Evolutionary conservation across 1,139 yeast species (phyloP).

Genomic region (Hemisphaericaspora subhashii): DNA sequence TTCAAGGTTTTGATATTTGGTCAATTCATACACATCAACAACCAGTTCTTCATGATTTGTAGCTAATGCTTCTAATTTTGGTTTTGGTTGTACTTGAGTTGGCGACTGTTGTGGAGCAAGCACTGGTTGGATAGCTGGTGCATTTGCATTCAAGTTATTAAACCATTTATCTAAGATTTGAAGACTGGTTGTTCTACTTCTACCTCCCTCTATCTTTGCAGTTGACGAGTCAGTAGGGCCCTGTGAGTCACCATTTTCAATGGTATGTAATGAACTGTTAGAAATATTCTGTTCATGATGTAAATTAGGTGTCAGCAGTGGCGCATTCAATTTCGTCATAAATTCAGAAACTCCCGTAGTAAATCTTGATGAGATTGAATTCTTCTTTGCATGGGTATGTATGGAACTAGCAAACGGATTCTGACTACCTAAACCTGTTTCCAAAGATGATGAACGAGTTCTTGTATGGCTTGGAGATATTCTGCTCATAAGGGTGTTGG

Average conservation of each 20-base stretch:
- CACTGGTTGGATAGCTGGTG: background rate
- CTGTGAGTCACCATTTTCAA: constrained; percentile 25
- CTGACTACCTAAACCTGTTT: constrained; percentile 11
- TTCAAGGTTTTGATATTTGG: constrained; percentile 33
- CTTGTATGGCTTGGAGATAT: constrained; percentile 37
- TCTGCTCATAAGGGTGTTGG: constrained; percentile 28
- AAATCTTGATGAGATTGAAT: constrained; percentile 42
- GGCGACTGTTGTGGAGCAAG: constrained; percentile 5
- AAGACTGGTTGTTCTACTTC: constrained; percentile 39
- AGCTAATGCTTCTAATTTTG: constrained; percentile 13
- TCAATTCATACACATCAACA: constrained; percentile 24
- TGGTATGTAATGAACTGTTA: constrained; percentile 32
- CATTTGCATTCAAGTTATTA: constrained; percentile 25
- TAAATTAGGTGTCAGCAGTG: constrained; percentile 13
- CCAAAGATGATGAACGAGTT: constrained; percentile 42
- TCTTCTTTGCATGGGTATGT: constrained; percentile 22
- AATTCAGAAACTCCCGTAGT: constrained; percentile 42
- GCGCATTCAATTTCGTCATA: constrained; percentile 39
- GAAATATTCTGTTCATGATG: constrained; percentile 23
- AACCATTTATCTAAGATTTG: constrained; percentile 51
- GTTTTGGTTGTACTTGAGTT: background rate
- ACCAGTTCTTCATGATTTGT: constrained; percentile 15
- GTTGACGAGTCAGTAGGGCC: constrained; percentile 5
- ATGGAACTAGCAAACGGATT: constrained; percentile 3
- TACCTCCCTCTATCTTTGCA: constrained; percentile 26